Evolutionary conservation across 345 rosid genomes (phyloP).

Genomic region (Carallia brachiata): DNA sequence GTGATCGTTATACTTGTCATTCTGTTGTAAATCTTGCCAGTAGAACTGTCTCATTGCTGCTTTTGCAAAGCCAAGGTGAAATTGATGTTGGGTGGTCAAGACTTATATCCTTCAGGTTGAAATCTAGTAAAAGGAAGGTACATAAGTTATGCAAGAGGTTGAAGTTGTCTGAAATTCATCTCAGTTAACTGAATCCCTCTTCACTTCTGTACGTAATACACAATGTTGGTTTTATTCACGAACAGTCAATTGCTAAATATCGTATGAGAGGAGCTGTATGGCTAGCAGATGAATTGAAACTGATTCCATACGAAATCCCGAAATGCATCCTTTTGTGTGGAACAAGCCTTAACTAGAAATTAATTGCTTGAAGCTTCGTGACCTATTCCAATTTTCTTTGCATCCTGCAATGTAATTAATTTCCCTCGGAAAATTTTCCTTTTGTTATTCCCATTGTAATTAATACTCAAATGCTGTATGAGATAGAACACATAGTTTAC

Average conservation of each 20-base stretch:
- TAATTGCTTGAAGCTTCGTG: no score
- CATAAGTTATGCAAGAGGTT: not conserved
- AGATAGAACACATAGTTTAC: no score
- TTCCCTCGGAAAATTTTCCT: not conserved
- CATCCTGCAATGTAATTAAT: not conserved
- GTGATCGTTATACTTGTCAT: constrained; percentile 44
- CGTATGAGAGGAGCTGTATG: constrained; percentile 4
- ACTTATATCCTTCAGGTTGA: not conserved
- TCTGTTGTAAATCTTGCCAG: constrained; percentile 35
- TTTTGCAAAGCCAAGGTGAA: not conserved
- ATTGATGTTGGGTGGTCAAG: constrained; percentile 8
- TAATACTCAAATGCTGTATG: no score
- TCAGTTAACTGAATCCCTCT: not conserved
- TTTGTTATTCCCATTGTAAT: no score
- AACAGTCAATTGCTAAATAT: not conserved
- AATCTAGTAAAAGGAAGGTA: not conserved
- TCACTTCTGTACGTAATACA: constrained; percentile 22
- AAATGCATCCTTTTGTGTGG: no score
- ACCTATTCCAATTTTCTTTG: no score
- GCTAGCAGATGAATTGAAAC: not conserved
- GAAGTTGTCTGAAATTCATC: not conserved
- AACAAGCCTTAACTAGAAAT: no score
- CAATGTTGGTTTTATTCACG: not conserved
- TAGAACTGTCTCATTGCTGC: not conserved
- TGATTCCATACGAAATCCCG: no score